Base-by-base conservation (phyloP, 208 protist genomes). In the Leishmania aethiopica region DNA sequence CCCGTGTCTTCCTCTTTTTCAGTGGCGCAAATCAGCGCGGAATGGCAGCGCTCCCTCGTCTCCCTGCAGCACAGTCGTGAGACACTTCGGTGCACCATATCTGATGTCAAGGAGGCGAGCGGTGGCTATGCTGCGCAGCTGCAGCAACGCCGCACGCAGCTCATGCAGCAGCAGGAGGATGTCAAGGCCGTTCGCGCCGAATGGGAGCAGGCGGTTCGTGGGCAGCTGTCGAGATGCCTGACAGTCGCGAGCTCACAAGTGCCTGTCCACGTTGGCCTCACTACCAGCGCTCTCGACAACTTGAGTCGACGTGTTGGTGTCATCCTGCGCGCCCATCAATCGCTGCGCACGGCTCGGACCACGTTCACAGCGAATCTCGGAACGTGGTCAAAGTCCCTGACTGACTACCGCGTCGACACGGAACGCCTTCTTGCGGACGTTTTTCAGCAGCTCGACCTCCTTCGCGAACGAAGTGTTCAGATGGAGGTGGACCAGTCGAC, bases 171-270 rank as follows among this genome's bases (percentile, higher is more conserved):
- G 42, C 83, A 69, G 7, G 78, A 82, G 5, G 11, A 22, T 8
- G 75, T 77, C 51, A 72, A 51, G 28, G 28, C 37, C 0, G 40
- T 83, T 67, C 74, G 83, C 3, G 42, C 49, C 1, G 78, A 79
- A 8, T 86, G 83, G 83, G 83, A 86, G 67, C 49, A 66, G 47
- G 35, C 42, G 8, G 42, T 80, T 42, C 83, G 83, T 6, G 10
- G 57, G 28, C 66, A 86, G 67, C 78, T 86, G 55, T 81, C 83
- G n/a, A 51, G 49, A 1, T 83, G 83, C 75, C 57, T 86, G 7
- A 83, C 83, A 1, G 25, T 53, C 49, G 37, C 74, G 11, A 73
- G 60, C 47, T 15, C 83, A 2, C 19, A 74, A 6, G 73, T 86
- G 57, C 78, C 83, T 19, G 25, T 35, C 1, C 32, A 42, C 15